Evolutionary conservation across 2,329 filamentous ascomycete species (phyloP).

Genomic region (Orbilia brochopaga): DNA sequence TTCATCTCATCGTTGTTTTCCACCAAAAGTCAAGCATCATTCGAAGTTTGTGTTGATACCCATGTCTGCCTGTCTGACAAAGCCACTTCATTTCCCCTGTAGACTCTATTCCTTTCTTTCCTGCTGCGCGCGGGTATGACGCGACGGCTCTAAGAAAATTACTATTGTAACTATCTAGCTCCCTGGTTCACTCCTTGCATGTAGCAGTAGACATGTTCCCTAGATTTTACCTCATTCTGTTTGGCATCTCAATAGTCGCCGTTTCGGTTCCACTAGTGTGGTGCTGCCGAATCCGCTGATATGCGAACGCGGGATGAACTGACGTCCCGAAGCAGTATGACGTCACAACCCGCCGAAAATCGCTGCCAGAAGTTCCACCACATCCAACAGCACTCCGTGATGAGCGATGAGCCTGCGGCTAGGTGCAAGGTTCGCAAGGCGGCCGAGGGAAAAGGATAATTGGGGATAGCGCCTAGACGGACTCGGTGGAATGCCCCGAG

Average conservation of each 20-base stretch:
- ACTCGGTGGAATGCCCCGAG: constrained; percentile 28
- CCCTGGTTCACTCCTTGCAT: no score
- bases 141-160: no score
- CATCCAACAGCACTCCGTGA: neutral
- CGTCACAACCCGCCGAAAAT: constrained; percentile 26
- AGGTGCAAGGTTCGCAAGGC: no score
- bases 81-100: neutral
- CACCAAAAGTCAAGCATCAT: neutral
- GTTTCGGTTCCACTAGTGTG: neutral
- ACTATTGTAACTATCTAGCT: no score
- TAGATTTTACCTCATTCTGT: no score
- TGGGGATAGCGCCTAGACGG: constrained; percentile 3
- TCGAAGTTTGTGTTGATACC: constrained; percentile 20
- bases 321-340: constrained; percentile 2
- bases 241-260: neutral
- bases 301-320: constrained; percentile 12
- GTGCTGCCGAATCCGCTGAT: neutral
- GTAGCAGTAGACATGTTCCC: no score
- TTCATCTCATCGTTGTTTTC: neutral
- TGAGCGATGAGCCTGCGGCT: neutral
- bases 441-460: neutral
- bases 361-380: neutral
- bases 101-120: constrained; percentile 3
- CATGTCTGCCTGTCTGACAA: constrained; percentile 3
- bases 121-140: neutral